Evolutionary conservation across 202 grass and related monocot genomes (phyloP), one percentile per base, ranked within the genome.

Genomic region (Cymbopogon flexuosus): DNA sequence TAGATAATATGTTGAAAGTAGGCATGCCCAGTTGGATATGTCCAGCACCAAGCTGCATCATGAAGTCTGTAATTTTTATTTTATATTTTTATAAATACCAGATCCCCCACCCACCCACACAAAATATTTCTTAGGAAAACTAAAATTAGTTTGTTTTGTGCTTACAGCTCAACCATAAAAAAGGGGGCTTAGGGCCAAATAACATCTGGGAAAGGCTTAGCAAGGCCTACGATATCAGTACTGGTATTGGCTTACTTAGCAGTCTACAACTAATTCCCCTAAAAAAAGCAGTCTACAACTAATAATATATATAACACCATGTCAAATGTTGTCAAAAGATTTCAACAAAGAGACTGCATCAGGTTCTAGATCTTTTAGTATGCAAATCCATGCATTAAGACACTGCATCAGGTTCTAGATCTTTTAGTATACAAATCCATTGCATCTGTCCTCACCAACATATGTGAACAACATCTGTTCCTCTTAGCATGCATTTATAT

Each of bases 401-500:
- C 16, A 80, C 13, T 33, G 24, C 8, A 88, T 75, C 23, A 62
- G 12, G 24, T 35, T 39, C 18, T 39, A 19, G 62, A 37, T 34
- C 42, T 1, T 68, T 74, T 29, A 47, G 11, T 49, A 54, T 1
- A 6, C 34, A 64, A 43, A 57, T 34, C 35, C 10, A 46, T 43
- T 74, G 10, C 18, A 74, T 16, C 41, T 60, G 8, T 43, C 10
- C 30, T 61, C 37, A 76, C 30, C 8, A 24, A 41, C 39, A 34
- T 45, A 67, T 78, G 14, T 60, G 29, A 66, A 52, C 79, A 76
- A 4, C 72, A 79, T 62, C 5, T 69, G 21, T 36, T n/a, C 62
- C 21, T 40, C 21, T 69, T 81, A 76, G 19, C 4, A 68, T 70
- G 10, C 31, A 58, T 79, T 67, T 85, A 58, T 65, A 27, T 65